Percentiles rank a stretch among this genome's conserved stretches.
These are phyloP conservation scores for Xylariales sp. DNA, from an alignment of 2,329 filamentous ascomycete genomes.

Conservation along the genomic window DNA sequence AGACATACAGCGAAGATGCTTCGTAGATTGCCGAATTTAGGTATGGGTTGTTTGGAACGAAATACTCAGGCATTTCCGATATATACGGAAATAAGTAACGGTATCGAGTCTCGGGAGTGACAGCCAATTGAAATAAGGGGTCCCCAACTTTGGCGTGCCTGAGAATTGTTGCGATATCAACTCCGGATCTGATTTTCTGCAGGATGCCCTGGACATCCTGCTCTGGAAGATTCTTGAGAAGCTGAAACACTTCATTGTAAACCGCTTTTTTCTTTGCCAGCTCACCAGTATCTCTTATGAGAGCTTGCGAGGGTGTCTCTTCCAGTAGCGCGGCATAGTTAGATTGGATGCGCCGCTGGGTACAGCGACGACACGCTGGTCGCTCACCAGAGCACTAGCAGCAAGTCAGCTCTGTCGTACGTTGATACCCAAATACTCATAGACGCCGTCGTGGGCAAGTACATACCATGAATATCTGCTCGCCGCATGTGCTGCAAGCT, in stretches of 20 bases:
- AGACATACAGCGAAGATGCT: too few relatives aligned
- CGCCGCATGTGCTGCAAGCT: too few relatives aligned
- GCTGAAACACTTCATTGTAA: constrained; percentile 16
- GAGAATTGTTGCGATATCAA: constrained; percentile 14
- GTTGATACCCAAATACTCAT: too few relatives aligned
- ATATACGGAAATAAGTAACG: constrained; percentile 20
- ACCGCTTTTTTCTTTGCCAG: constrained; percentile 15
- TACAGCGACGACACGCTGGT: constrained; percentile 18
- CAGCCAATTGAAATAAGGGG: constrained; percentile 15
- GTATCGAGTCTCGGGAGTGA: constrained; percentile 14
- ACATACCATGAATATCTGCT: too few relatives aligned
- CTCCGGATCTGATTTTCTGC: constrained; percentile 13
- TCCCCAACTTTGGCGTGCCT: constrained; percentile 15
- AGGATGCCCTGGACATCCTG: constrained; percentile 15
- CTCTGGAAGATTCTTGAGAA: constrained; percentile 14
- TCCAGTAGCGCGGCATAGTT: constrained; percentile 20
- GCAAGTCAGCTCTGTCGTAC: too few relatives aligned
- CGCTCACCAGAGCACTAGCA: constrained; percentile 18
- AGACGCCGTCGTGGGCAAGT: too few relatives aligned
- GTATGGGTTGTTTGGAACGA: constrained; percentile 14
- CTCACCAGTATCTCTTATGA: constrained; percentile 18
- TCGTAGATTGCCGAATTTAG: constrained; percentile 12
- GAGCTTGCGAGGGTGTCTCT: constrained; percentile 18
- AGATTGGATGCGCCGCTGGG: constrained; percentile 17
- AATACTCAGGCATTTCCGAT: constrained; percentile 11